Conservation (phyloP, 305 asterid species). For the Fraxinus platypoda region DNA sequence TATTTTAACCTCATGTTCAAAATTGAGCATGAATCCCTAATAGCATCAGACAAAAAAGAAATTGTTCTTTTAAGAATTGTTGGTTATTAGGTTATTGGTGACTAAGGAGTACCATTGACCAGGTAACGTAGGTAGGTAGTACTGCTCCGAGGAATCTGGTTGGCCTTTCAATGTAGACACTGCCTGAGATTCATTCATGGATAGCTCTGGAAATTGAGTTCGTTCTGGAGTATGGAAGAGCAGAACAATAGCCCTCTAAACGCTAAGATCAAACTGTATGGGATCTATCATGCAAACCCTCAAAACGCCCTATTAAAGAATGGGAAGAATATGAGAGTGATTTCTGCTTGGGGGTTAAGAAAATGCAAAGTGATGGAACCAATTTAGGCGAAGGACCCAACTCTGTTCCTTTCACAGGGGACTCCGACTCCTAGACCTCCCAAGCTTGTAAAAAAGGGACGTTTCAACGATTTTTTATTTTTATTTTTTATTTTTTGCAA, state of each 20-base stretch:
- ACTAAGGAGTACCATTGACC: background rate
- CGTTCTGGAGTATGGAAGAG: background rate
- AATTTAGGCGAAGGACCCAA: background rate
- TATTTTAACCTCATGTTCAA: background rate
- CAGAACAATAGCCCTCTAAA: background rate
- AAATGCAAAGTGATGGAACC: background rate
- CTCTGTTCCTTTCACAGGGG: background rate
- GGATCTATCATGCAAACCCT: background rate
- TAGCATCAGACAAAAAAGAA: background rate
- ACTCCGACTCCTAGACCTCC: background rate
- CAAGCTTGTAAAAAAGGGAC: background rate
- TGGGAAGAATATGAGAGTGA: background rate
- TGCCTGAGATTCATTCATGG: background rate
- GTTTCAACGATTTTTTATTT: background rate
- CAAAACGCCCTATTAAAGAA: background rate
- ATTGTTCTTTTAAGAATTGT: background rate
- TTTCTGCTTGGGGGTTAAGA: background rate
- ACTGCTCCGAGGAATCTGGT: background rate
- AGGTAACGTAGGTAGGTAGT: background rate
- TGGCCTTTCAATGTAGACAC: background rate
- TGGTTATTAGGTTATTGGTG: background rate
- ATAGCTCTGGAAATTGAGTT: background rate
- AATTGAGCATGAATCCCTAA: background rate
- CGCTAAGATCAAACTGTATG: background rate
- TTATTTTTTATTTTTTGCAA: too few species aligned